phyloP scores from a whole-genome alignment of 139 green algal genomes.

The Chlorella sp. region DNA sequence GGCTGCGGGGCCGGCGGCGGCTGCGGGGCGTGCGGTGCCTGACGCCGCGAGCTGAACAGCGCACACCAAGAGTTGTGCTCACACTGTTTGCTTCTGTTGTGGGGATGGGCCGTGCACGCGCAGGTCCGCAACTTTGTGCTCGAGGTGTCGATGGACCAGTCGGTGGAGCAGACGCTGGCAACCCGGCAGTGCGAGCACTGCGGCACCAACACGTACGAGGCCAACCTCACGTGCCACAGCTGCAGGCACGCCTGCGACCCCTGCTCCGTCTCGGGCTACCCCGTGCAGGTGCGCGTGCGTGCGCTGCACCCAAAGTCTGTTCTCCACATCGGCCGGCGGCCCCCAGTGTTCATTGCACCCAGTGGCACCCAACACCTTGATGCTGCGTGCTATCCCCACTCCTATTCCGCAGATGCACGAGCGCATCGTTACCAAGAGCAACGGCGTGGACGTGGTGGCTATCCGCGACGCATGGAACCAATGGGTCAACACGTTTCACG shows the following conservation, averaged over 20 bases:
- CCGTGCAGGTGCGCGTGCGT: conserved; percentile 28
- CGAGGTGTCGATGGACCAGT: conserved; percentile 61
- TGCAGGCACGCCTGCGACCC: conserved; percentile 49
- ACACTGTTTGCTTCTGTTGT: too few relatives aligned
- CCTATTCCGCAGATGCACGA: conserved; percentile 30
- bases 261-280: conserved; percentile 59
- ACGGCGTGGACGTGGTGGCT: conserved; percentile 36
- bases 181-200: conserved; percentile 52
- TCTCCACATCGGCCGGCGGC: neutral
- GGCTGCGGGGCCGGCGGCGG: neutral
- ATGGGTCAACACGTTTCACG: conserved; percentile 47
- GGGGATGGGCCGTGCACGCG: too few relatives aligned
- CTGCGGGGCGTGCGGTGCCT: neutral
- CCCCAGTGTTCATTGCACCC: neutral
- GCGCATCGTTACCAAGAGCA: conserved; percentile 28
- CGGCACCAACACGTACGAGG: conserved; percentile 56
- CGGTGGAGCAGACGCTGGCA: conserved; percentile 50
- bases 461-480: conserved; percentile 54
- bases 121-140: conserved; percentile 65
- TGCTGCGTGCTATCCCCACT: too few relatives aligned
- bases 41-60: too few relatives aligned
- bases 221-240: conserved; percentile 53
- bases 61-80: too few relatives aligned
- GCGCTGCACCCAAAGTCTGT: neutral
- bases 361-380: neutral